A percentile compares a stretch with the other conserved stretches of the same genome.
These are phyloP conservation scores for Aurifilum marmelostoma DNA, from an alignment of 2,329 filamentous ascomycete genomes.

Conservation along the genomic window DNA sequence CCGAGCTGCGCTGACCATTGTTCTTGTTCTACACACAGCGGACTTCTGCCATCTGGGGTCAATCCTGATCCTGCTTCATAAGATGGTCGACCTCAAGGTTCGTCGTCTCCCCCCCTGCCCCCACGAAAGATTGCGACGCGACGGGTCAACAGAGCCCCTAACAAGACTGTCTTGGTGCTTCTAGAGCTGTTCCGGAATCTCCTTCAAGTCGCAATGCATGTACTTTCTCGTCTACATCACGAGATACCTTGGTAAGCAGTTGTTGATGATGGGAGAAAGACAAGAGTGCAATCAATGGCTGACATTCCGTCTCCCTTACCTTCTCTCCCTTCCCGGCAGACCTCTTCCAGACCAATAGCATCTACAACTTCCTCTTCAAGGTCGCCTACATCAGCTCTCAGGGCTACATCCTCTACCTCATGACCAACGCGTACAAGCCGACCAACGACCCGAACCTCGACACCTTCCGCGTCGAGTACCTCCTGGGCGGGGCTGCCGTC, in stretches of 20 bases:
- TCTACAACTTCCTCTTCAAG: slow-evolving; percentile 96
- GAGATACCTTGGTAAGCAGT: slow-evolving; percentile 77
- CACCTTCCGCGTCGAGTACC: slow-evolving; percentile 95
- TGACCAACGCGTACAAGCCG: slow-evolving; percentile 96
- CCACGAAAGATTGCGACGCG: not conserved
- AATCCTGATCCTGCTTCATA: slow-evolving; percentile 92
- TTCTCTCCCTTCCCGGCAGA: slow-evolving; percentile 54
- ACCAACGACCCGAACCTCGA: slow-evolving; percentile 97
- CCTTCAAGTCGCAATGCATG: slow-evolving; percentile 96
- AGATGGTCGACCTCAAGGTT: slow-evolving; percentile 93
- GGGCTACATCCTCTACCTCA: slow-evolving; percentile 94
- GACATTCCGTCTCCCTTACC: not conserved
- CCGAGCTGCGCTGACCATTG: slow-evolving; percentile 31
- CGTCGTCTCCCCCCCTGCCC: slow-evolving; percentile 37
- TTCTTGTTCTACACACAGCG: slow-evolving; percentile 64
- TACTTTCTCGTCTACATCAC: slow-evolving; percentile 94
- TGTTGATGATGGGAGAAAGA: not conserved
- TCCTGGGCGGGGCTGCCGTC: slow-evolving; percentile 78
- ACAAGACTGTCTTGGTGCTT: slow-evolving; percentile 29
- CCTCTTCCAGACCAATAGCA: slow-evolving; percentile 79
- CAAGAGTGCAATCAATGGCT: not conserved
- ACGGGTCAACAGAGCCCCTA: slow-evolving; percentile 19
- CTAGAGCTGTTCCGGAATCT: slow-evolving; percentile 97
- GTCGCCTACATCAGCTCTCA: slow-evolving; percentile 90
- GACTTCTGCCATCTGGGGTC: slow-evolving; percentile 95